A percentile compares a stretch with the other conserved stretches of the same genome.
These are phyloP conservation scores for Schizophyllum commune DNA, from an alignment of 1,284 basidiomycete genomes.

Conservation along the genomic window DNA sequence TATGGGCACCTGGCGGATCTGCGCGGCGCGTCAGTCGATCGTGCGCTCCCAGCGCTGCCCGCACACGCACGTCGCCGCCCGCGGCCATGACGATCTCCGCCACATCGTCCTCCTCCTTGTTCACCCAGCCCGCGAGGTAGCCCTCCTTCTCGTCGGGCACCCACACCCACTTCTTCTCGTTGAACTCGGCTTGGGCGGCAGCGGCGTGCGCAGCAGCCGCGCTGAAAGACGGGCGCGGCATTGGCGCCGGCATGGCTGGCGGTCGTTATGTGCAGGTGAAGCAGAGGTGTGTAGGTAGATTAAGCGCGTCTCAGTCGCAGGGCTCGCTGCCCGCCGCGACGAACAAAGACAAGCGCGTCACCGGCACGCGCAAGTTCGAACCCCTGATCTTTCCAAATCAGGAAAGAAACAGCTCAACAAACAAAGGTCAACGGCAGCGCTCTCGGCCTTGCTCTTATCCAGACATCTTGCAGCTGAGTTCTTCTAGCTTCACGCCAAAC, in stretches of 20 bases:
- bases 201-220: conserved; percentile 71
- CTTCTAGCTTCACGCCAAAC: too few species aligned
- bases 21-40: conserved; percentile 5
- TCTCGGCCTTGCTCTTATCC: too few species aligned
- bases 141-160: conserved; percentile 86
- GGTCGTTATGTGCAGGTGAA: neutral
- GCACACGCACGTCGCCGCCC: conserved; percentile 60
- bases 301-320: too few species aligned
- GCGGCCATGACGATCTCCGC: conserved; percentile 76
- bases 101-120: conserved; percentile 73
- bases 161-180: conserved; percentile 98
- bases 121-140: conserved; percentile 86
- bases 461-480: too few species aligned
- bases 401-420: too few species aligned
- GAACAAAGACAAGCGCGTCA: too few species aligned
- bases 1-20: conserved; percentile 71
- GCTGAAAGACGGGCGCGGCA: conserved; percentile 47
- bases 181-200: conserved; percentile 91
- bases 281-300: too few species aligned
- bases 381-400: too few species aligned
- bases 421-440: too few species aligned
- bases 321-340: too few species aligned
- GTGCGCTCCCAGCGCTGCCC: neutral
- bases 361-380: too few species aligned
- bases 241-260: conserved; percentile 34